A percentile compares a stretch with the other conserved stretches of the same genome.
Evolutionary conservation across 2,329 filamentous ascomycete species (phyloP).

Genomic region (Pseudogymnoascus sp.): DNA sequence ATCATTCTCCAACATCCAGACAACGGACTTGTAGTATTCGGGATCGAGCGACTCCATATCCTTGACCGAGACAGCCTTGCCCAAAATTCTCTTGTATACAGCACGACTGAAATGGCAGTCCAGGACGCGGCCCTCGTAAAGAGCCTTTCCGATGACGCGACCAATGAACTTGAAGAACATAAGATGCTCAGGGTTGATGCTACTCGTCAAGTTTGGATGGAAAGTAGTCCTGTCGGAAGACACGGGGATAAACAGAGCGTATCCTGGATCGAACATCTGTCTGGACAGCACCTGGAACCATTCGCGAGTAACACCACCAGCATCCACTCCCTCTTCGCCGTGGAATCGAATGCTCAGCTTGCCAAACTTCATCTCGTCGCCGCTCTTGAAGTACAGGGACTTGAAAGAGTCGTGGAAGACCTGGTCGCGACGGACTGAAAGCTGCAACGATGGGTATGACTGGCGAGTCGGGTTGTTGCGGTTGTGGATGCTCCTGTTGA

Average conservation of each 20-base stretch:
- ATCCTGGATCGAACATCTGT: slow-evolving; percentile 99
- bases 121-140: slow-evolving; percentile 90
- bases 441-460: slow-evolving; percentile 65
- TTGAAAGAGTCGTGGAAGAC: slow-evolving; percentile 99
- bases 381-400: slow-evolving; percentile 92
- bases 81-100: slow-evolving; percentile 95
- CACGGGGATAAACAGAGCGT: slow-evolving; percentile 91
- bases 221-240: slow-evolving; percentile 97
- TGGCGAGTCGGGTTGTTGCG: slow-evolving; percentile 63
- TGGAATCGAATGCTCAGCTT: slow-evolving; percentile 98
- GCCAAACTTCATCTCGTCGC: slow-evolving; percentile 97
- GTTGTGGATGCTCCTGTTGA: slow-evolving; percentile 84
- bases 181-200: slow-evolving; percentile 89
- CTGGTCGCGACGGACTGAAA: slow-evolving; percentile 84
- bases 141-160: slow-evolving; percentile 92
- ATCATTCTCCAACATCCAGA: slow-evolving; percentile 98
- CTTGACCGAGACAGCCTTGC: slow-evolving; percentile 92
- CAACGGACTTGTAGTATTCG: slow-evolving; percentile 96
- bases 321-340: slow-evolving; percentile 94
- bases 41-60: slow-evolving; percentile 98
- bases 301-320: slow-evolving; percentile 92
- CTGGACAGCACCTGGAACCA: slow-evolving; percentile 98
- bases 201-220: slow-evolving; percentile 92
- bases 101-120: slow-evolving; percentile 99
- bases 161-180: slow-evolving; percentile 99